Conservation (phyloP, 192 early-diverging fungal species). For the Backusella tuberculispora region DNA sequence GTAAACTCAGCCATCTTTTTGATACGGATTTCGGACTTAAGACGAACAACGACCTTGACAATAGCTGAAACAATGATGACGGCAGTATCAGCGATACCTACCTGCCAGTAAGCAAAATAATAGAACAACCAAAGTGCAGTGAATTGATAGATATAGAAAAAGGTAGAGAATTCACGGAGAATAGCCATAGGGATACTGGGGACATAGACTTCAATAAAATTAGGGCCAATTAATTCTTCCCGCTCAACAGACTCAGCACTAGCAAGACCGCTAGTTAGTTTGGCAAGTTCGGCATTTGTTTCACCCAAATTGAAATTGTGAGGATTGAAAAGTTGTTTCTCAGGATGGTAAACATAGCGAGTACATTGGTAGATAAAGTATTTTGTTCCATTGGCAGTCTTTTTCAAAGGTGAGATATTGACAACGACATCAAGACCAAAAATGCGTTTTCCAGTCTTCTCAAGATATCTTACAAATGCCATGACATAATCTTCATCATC, state of each 20-base stretch:
- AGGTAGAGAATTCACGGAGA: conserved; percentile 59
- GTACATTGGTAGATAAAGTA: conserved; percentile 77
- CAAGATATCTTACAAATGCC: conserved; percentile 29
- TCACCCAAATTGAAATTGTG: conserved; percentile 59
- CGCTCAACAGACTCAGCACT: conserved; percentile 54
- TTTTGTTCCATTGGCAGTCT: conserved; percentile 51
- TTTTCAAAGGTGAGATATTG: conserved; percentile 46
- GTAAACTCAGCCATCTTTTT: conserved; percentile 64
- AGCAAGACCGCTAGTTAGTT: conserved; percentile 51
- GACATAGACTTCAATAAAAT: conserved; percentile 68
- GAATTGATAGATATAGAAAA: conserved; percentile 63
- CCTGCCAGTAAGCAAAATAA: conserved; percentile 58
- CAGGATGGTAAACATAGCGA: conserved; percentile 68
- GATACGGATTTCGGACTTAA: conserved; percentile 56
- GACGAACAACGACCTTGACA: conserved; percentile 57
- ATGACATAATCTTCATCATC: conserved; percentile 41
- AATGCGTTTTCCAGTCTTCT: conserved; percentile 24
- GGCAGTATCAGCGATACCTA: conserved; percentile 55
- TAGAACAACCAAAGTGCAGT: conserved; percentile 58
- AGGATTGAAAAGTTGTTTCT: conserved; percentile 58
- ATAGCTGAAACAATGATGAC: conserved; percentile 56
- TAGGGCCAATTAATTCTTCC: conserved; percentile 66
- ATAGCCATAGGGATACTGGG: conserved; percentile 60
- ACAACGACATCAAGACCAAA: conserved; percentile 49
- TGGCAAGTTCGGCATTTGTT: conserved; percentile 46